Conservation (phyloP, 768 basidiomycete genomes). For the Epithele typhae region DNA sequence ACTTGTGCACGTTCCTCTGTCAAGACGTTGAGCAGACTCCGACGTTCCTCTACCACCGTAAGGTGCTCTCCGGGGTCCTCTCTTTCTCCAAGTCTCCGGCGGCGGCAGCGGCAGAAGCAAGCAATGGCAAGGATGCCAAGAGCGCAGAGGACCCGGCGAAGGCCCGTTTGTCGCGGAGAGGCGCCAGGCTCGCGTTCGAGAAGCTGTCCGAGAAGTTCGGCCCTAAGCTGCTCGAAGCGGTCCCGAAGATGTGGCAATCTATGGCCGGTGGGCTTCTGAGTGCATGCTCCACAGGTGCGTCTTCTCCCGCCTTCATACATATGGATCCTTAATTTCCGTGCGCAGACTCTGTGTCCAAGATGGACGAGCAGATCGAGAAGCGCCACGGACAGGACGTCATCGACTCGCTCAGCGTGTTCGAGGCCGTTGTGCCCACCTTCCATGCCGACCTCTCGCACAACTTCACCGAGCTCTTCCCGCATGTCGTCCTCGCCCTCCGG, state of each 20-base stretch:
- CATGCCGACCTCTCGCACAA: conserved; percentile 65
- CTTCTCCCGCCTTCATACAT: not conserved
- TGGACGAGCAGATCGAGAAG: conserved; percentile 64
- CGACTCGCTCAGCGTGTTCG: conserved; percentile 87
- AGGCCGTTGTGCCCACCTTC: conserved; percentile 74
- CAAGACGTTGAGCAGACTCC: conserved; percentile 89
- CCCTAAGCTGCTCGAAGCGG: conserved; percentile 57
- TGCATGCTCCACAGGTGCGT: conserved; percentile 60
- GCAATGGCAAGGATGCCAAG: conserved; percentile 37
- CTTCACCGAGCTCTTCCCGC: conserved; percentile 70
- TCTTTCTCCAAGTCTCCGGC: conserved; percentile 53
- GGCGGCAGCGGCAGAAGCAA: conserved; percentile 3
- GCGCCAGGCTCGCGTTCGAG: conserved; percentile 79
- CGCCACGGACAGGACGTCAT: conserved; percentile 85
- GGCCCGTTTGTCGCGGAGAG: conserved; percentile 73
- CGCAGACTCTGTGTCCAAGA: conserved; percentile 50
- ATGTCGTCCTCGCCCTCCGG: conserved; percentile 71
- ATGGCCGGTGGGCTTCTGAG: conserved; percentile 76
- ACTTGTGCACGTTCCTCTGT: conserved; percentile 94
- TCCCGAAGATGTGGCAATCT: conserved; percentile 96
- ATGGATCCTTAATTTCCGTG: not conserved
- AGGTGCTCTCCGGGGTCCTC: conserved; percentile 66
- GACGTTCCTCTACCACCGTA: conserved; percentile 70
- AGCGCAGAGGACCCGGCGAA: conserved; percentile 52
- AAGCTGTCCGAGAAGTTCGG: conserved; percentile 78